Percentiles rank a stretch among this genome's conserved stretches.
These are phyloP conservation scores for Sungouiella blattae DNA, from an alignment of 805 yeast genomes.

Conservation along the genomic window DNA sequence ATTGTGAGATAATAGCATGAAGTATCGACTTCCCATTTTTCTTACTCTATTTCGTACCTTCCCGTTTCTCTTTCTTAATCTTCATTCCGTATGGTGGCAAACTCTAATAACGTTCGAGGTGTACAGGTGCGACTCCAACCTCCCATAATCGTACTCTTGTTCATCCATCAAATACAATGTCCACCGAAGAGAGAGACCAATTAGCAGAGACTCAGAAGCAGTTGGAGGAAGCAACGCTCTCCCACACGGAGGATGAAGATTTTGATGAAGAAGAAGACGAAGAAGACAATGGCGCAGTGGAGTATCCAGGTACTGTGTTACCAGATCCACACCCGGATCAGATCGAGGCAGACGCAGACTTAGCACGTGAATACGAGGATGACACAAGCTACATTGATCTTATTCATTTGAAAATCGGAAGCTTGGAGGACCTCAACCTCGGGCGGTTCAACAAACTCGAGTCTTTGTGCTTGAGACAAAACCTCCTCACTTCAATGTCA, in stretches of 20 bases:
- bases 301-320: constrained; percentile 41
- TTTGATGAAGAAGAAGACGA: constrained; percentile 19
- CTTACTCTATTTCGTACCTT: too few species aligned
- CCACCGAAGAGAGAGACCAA: not conserved
- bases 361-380: constrained; percentile 53
- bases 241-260: constrained; percentile 24
- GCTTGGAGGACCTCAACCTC: constrained; percentile 59
- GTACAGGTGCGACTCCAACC: too few species aligned
- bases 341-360: constrained; percentile 66
- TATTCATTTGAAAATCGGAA: constrained; percentile 64
- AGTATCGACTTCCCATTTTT: too few species aligned
- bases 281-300: constrained; percentile 35
- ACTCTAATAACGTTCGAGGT: too few species aligned
- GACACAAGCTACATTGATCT: constrained; percentile 62
- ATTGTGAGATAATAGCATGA: too few species aligned
- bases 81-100: too few species aligned
- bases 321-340: constrained; percentile 48
- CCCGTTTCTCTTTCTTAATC: too few species aligned
- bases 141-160: not conserved
- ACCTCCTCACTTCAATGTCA: constrained; percentile 68
- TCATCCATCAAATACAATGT: too few species aligned
- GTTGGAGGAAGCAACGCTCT: constrained; percentile 5
- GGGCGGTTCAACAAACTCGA: constrained; percentile 55
- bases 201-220: not conserved
- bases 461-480: constrained; percentile 74